Evolutionary conservation across 257 asterid species (phyloP), one percentile per base, ranked within the genome.

Genomic region (Solanum arcanum): DNA sequence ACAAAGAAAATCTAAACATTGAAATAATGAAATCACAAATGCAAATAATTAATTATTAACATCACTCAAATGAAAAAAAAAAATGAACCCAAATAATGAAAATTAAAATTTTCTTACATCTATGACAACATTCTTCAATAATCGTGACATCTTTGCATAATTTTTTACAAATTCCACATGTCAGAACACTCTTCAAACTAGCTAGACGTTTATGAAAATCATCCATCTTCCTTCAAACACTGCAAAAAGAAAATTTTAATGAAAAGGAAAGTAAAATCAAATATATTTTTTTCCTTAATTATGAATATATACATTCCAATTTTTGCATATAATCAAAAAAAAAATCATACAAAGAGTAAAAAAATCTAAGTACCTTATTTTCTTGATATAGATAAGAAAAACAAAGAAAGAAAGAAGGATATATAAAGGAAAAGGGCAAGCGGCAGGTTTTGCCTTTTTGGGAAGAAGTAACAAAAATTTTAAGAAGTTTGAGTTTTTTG

Each of bases 101-200:
- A 52, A 16, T 16, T 2, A 18, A 18, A 20, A 0, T 7, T 20
- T 56, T 56, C 64, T 56, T n/a, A 82, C 88, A 87, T 37, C 23
- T 74, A 9, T 87, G 91, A 73, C 77, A 84, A 4, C 90, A 89
- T 41, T 89, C 91, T 13, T 86, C 85, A 46, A 89, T 82, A 11
- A 78, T 27, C 23, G 87, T 82, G 37, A 64, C 83, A 16, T 89
- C 16, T 82, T 62, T 81, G 31, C 69, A 20, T 14, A 86, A 31
- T 3, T 72, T 87, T 20, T 35, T 62, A 15, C 91, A 89, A 39
- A 87, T 87, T 11, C 69, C 59, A 37, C 91, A 86, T 5, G 89
- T 80, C 47, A 87, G 11, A 33, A 87, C 35, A 9, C 33, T 46
- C 52, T 81, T 86, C 9, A 89, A 46, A 70, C 41, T 81, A 5